Base-by-base conservation (phyloP, 495 filamentous ascomycete species). In the Rusavskia elegans region DNA sequence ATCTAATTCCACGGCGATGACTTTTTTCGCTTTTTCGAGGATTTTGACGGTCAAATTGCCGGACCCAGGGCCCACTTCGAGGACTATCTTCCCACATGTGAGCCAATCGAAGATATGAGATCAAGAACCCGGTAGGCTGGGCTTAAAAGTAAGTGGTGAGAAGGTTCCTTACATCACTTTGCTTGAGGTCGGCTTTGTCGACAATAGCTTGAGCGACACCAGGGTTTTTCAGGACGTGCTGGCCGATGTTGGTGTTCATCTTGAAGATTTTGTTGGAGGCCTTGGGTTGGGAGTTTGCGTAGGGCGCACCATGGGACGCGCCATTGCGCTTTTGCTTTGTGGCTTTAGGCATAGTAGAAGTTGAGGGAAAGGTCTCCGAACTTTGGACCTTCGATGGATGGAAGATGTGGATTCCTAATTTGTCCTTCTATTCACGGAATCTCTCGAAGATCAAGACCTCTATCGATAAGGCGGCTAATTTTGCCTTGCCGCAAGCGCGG, bases 141-240 rank as follows among this genome's bases (percentile, higher is more conserved):
- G 5, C 2, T 6, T 25, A 3, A 11, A 29, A 30, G 0, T 6
- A 10, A 0, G 21, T 19, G 13, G 10, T n/a, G 38, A 0, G 27
- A 3, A 6, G 19, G 7, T 6, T n/a, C 37, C 63, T 69, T 7
- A 83, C 79, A 69, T 95, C 90, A 35, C 83, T 87, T 44, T 89
- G 89, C 60, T 95, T 94, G 17, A 97, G 77, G 52, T 79, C 77
- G 25, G 90, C 87, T 68, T 97, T 97, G 48, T 85, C 76, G 45
- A 85, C 81, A 61, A 94, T 96, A 23, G 83, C 83, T 63, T 89
- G 80, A 17, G 88, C 86, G 53, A 97, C 86, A 53, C 87, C 88
- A 17, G 89, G 89, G 68, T 97, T 96, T 70, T 94, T 95, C 59
- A 97, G 75, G 51, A 97, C 87, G 66, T 97, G 90, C 70, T 97